Conservation (phyloP, 495 filamentous ascomycete genomes). For the Aspergillus nidulans region DNA sequence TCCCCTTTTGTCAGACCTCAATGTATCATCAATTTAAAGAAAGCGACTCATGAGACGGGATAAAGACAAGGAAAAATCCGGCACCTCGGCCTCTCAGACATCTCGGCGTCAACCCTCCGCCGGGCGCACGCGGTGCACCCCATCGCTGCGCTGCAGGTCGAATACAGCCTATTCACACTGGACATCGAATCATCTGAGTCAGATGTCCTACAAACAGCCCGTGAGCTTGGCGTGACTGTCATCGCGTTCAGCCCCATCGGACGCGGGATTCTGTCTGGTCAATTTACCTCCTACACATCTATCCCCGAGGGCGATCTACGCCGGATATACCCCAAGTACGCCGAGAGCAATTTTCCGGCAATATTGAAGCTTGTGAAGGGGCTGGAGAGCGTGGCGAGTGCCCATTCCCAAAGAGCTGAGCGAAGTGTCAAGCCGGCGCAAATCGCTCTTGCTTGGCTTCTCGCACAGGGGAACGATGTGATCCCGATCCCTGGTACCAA, state of each 20-base stretch:
- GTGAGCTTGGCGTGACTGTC: slow-evolving; percentile 58
- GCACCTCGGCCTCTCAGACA: slow-evolving; percentile 35
- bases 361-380: slow-evolving; percentile 46
- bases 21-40: not conserved
- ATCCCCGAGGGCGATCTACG: slow-evolving; percentile 41
- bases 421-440: slow-evolving; percentile 18
- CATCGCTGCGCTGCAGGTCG: slow-evolving; percentile 58
- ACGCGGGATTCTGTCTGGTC: slow-evolving; percentile 53
- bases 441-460: not conserved
- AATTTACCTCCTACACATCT: slow-evolving; percentile 39
- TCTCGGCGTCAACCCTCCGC: slow-evolving; percentile 51
- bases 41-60: not conserved
- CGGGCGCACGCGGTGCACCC: slow-evolving; percentile 56
- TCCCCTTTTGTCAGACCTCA: not conserved
- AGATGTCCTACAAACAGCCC: slow-evolving; percentile 47
- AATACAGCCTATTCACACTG: slow-evolving; percentile 56
- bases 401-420: not conserved
- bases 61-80: slow-evolving; percentile 1
- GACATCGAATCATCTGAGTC: slow-evolving; percentile 52
- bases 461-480: slow-evolving; percentile 47
- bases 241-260: slow-evolving; percentile 62
- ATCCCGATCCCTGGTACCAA: slow-evolving; percentile 57
- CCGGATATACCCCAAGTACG: slow-evolving; percentile 39
- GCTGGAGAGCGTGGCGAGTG: slow-evolving; percentile 36
- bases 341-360: slow-evolving; percentile 46